Evolutionary conservation across 352 stramenopile genomes (phyloP).

Genomic region (Phytophthora citricola): DNA sequence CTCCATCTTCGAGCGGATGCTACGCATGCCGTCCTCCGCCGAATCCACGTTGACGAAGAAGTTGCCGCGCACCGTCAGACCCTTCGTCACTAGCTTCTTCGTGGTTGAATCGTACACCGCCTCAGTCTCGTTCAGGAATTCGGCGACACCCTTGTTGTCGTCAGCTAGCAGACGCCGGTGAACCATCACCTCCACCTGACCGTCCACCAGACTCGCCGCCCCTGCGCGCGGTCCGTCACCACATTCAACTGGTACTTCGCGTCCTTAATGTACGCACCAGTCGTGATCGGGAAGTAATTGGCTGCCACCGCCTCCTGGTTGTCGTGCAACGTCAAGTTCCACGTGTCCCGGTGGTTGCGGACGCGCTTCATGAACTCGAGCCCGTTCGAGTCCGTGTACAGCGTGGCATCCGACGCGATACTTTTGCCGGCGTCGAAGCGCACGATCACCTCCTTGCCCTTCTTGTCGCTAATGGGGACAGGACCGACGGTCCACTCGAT

Average conservation of each 20-base stretch:
- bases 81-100: constrained; percentile 66
- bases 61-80: constrained; percentile 71
- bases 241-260: constrained; percentile 83
- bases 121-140: constrained; percentile 94
- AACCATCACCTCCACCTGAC: constrained; percentile 98
- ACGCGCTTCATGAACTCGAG: constrained; percentile 93
- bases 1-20: constrained; percentile 71
- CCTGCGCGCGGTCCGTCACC: constrained; percentile 94
- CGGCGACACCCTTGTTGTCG: constrained; percentile 93
- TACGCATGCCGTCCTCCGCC: constrained; percentile 57
- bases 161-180: constrained; percentile 94
- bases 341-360: constrained; percentile 90
- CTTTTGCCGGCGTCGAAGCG: constrained; percentile 78
- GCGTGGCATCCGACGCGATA: constrained; percentile 58
- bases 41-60: constrained; percentile 77
- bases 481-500: constrained; percentile 94
- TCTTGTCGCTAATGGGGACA: constrained; percentile 74
- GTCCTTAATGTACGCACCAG: constrained; percentile 94
- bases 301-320: constrained; percentile 93
- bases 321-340: constrained; percentile 88
- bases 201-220: constrained; percentile 89
- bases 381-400: constrained; percentile 97
- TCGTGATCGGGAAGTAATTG: constrained; percentile 99
- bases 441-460: constrained; percentile 97
- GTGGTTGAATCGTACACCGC: constrained; percentile 68